These are phyloP conservation scores for Tagetes erecta DNA, from an alignment of 129 eudicot genomes.

Conservation along the genomic window DNA sequence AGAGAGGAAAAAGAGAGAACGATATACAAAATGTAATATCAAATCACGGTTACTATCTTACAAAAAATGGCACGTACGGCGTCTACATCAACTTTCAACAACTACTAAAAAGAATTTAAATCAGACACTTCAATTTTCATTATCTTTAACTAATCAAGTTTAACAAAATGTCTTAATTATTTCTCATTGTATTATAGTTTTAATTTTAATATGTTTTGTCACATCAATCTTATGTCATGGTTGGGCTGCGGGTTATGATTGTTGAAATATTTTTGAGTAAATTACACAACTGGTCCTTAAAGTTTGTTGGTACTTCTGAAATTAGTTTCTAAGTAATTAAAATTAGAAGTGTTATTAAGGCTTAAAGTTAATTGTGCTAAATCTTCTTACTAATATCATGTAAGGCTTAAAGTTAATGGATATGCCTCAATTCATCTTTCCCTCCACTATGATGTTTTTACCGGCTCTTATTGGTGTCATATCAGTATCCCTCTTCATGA, in stretches of 20 bases:
- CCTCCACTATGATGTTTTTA: no score
- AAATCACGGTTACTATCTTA: constrained; percentile 12
- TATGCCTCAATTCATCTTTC: no score
- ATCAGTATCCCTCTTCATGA: no score
- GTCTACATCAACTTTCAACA: constrained; percentile 33
- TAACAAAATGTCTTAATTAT: constrained; percentile 21
- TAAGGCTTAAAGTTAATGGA: no score
- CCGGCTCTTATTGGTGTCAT: no score
- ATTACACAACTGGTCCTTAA: neutral
- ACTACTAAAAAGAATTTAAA: neutral
- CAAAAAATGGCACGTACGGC: constrained; percentile 39
- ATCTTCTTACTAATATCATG: no score
- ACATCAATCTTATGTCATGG: constrained; percentile 26
- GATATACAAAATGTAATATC: neutral
- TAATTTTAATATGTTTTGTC: neutral
- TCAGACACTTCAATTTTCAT: neutral
- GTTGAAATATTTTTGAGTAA: constrained; percentile 5
- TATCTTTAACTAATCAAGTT: constrained; percentile 18
- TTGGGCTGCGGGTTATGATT: constrained; percentile 24
- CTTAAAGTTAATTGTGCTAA: no score
- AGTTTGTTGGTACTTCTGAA: neutral
- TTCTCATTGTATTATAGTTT: neutral
- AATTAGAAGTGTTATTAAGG: no score
- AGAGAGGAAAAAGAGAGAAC: neutral
- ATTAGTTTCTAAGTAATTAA: neutral